phyloP scores from a whole-genome alignment of 805 yeast genomes.

The Ogataea henricii region DNA sequence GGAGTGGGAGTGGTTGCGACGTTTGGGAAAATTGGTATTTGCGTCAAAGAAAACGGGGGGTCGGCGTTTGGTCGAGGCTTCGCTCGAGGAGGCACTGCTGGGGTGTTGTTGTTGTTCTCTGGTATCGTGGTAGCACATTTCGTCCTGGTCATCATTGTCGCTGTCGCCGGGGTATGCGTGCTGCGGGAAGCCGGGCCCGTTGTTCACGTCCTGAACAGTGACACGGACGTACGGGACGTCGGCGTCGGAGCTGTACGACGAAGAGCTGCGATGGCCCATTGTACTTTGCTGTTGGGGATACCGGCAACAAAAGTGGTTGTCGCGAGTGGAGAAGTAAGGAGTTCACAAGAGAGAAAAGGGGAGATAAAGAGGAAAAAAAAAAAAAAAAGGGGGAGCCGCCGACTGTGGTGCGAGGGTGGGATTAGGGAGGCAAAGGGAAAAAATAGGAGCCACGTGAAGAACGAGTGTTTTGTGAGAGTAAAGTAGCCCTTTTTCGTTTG shows the following conservation, averaged over 20 bases:
- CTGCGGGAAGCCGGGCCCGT: constrained; percentile 14
- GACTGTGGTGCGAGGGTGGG: background rate
- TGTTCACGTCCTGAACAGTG: constrained; percentile 8
- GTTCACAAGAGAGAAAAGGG: constrained; percentile 4
- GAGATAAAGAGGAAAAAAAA: background rate
- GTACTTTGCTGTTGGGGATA: background rate
- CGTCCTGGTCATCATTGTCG: background rate
- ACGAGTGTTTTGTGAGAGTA: no score
- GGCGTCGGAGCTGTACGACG: constrained; percentile 20
- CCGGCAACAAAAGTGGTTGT: background rate
- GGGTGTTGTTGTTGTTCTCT: background rate
- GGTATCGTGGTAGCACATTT: background rate
- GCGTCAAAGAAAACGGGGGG: background rate
- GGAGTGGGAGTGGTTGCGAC: no score
- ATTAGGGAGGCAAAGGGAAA: background rate
- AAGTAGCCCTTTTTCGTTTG: no score
- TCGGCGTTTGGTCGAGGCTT: background rate
- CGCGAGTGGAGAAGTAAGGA: background rate
- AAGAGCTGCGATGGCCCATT: constrained; percentile 1
- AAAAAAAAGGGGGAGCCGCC: constrained; percentile 1
- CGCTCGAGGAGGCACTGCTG: background rate
- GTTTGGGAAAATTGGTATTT: background rate
- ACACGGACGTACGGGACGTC: constrained; percentile 19
- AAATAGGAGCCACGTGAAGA: background rate
- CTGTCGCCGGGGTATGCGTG: constrained; percentile 5